phyloP scores from a whole-genome alignment of 2,329 filamentous ascomycete species.

The Fusarium penzigii region DNA sequence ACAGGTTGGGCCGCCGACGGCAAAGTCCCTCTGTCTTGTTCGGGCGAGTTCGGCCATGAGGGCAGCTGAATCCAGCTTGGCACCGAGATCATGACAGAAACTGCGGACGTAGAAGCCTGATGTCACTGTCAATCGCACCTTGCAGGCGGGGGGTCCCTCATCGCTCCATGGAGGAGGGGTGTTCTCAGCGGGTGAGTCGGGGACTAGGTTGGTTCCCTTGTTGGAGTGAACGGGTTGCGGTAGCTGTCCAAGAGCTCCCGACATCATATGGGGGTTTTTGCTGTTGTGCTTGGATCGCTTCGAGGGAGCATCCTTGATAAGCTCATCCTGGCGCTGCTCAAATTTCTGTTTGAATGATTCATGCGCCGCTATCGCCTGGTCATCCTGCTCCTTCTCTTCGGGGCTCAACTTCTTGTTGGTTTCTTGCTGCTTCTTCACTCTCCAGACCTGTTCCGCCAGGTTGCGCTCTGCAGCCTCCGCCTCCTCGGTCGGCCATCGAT shows the following conservation, averaged over 20 bases:
- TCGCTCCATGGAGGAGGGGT: slow-evolving; percentile 58
- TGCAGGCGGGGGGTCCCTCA: slow-evolving; percentile 72
- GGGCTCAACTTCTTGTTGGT: slow-evolving; percentile 50
- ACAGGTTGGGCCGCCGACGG: slow-evolving; percentile 68
- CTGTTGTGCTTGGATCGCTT: slow-evolving; percentile 31
- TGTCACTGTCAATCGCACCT: slow-evolving; percentile 86
- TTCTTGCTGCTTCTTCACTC: slow-evolving; percentile 59
- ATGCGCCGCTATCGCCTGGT: slow-evolving; percentile 55
- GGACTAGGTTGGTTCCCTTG: slow-evolving; percentile 55
- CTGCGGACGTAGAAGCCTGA: slow-evolving; percentile 97
- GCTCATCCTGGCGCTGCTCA: slow-evolving; percentile 57
- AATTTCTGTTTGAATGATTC: slow-evolving; percentile 60
- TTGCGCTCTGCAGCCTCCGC: slow-evolving; percentile 73
- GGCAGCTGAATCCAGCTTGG: slow-evolving; percentile 76
- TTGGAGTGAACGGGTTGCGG: slow-evolving; percentile 43
- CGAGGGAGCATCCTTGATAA: slow-evolving; percentile 53
- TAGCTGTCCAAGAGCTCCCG: slow-evolving; percentile 55
- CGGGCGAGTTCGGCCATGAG: slow-evolving; percentile 85
- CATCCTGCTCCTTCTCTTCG: slow-evolving; percentile 57
- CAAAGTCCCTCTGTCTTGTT: slow-evolving; percentile 79
- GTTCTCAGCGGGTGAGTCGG: slow-evolving; percentile 46
- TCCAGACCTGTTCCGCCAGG: slow-evolving; percentile 72
- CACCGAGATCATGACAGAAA: slow-evolving; percentile 87
- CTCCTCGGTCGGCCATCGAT: slow-evolving; percentile 78
- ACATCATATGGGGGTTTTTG: slow-evolving; percentile 52